Base-by-base conservation (phyloP, 257 asterid genomes). In the Fraxinus cuspidata region DNA sequence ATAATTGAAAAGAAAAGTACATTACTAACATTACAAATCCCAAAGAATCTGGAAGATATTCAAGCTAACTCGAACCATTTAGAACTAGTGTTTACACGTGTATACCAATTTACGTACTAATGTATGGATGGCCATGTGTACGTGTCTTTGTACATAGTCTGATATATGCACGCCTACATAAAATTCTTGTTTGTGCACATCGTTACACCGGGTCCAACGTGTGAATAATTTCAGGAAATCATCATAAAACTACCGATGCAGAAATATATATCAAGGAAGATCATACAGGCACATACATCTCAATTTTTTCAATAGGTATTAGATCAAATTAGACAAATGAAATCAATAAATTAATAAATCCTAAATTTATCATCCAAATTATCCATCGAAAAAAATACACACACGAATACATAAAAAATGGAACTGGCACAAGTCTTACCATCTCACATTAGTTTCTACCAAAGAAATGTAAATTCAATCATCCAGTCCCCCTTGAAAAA, bases 381-480 rank as follows among this genome's bases (percentile, higher is more conserved):
- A 58, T 37, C 28, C 75, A 77, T 56, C 32, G 44, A 38, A n/a
- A n/a, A n/a, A n/a, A 38, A 71, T 13, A 64, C 31, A 40, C 58
- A 47, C 16, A 65, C 2, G 16, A 37, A n/a, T 38, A 63, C 6
- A 64, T 70, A 34, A 72, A 73, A 25, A 19, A n/a, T 31, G 38
- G 3, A 32, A 21, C 7, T 58, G 66, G 75, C 47, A 40, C 3
- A 40, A 70, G 73, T 18, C 72, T 75, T 79, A 86, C 87, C 90
- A 81, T 86, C 71, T 64, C 40, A 31, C 65, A 65, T 64, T 63
- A 25, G 77, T 63, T 70, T 80, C 73, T 19, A 72, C 58, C 35
- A 1, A 49, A 53, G 40, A 83, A 75, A 78, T 71, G 63, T 23
- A 78, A 70, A 34, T 53, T 67, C 74, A 81, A 1, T 13, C 56